Conservation (phyloP, 768 basidiomycete species). For the Exsudoporus frostii region DNA sequence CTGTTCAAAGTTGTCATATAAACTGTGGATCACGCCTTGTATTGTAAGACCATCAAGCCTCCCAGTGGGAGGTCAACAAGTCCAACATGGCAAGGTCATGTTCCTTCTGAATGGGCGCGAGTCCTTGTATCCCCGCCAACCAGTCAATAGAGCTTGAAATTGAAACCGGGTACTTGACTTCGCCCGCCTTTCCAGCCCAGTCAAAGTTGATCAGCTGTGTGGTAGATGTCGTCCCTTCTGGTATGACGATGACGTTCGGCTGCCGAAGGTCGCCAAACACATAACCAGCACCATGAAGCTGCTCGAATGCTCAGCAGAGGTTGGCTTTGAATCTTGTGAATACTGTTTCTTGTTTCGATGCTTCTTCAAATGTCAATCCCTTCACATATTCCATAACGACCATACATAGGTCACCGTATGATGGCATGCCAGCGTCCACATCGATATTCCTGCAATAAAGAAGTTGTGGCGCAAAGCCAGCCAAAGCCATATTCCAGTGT, state of each 20-base stretch:
- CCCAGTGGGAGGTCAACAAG: not conserved
- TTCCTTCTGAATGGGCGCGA: not conserved
- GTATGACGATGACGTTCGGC: conserved; percentile 32
- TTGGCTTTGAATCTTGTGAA: conserved; percentile 14
- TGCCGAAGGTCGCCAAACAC: conserved; percentile 38
- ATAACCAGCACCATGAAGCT: conserved; percentile 30
- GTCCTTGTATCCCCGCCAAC: not conserved
- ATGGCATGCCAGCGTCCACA: not conserved
- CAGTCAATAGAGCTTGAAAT: not conserved
- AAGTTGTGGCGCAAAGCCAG: conserved; percentile 29
- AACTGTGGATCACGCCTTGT: too few species aligned
- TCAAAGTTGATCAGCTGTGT: not conserved
- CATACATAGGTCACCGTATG: conserved; percentile 25
- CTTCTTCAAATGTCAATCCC: not conserved
- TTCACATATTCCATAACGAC: conserved; percentile 39
- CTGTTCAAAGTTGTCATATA: too few species aligned
- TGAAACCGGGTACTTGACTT: not conserved
- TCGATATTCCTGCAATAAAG: conserved; percentile 28
- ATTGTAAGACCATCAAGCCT: too few species aligned
- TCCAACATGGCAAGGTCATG: conserved; percentile 20
- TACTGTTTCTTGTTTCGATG: not conserved
- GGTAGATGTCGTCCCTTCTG: not conserved
- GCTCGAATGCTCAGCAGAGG: conserved; percentile 15
- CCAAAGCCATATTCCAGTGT: conserved; percentile 32
- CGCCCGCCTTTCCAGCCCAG: not conserved